Evolutionary conservation across 768 basidiomycete genomes (phyloP).

Genomic region (Clavulina sp.): DNA sequence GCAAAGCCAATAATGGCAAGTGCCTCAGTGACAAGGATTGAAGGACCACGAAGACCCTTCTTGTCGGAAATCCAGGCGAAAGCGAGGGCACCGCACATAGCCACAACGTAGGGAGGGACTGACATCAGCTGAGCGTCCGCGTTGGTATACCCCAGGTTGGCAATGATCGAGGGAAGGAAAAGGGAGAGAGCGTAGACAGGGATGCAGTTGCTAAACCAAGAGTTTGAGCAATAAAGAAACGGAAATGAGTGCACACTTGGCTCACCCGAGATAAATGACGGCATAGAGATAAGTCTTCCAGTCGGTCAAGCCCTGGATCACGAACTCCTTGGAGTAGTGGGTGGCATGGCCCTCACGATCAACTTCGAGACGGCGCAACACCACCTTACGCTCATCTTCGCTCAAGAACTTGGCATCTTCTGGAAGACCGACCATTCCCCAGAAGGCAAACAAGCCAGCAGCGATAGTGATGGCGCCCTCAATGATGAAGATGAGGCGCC

Average conservation of each 20-base stretch:
- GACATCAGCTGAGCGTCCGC: conserved; percentile 36
- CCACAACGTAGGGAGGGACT: conserved; percentile 35
- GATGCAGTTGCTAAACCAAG: conserved; percentile 7
- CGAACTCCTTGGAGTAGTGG: conserved; percentile 32
- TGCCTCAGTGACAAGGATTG: conserved; percentile 26
- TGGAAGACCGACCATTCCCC: conserved; percentile 64
- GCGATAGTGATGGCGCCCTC: conserved; percentile 55
- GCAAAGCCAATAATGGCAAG: conserved; percentile 33
- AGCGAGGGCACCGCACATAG: conserved; percentile 37
- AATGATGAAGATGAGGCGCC: conserved; percentile 25
- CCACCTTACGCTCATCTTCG: conserved; percentile 43
- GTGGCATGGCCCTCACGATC: conserved; percentile 51
- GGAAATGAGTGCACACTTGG: too few species aligned
- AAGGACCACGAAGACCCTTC: conserved; percentile 29
- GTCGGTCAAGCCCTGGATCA: conserved; percentile 43
- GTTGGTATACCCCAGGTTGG: conserved; percentile 32
- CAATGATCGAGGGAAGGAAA: conserved; percentile 22
- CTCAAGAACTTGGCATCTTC: conserved; percentile 39
- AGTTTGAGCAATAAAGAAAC: too few species aligned
- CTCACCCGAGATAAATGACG: conserved; percentile 1
- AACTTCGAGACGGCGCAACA: conserved; percentile 44
- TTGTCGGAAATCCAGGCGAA: conserved; percentile 22
- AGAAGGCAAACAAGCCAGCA: conserved; percentile 42
- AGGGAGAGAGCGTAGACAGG: conserved; percentile 11
- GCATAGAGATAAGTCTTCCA: conserved; percentile 62